These are phyloP conservation scores for Musa beccarii DNA, from an alignment of 176 grass and related monocot species.

Conservation along the genomic window DNA sequence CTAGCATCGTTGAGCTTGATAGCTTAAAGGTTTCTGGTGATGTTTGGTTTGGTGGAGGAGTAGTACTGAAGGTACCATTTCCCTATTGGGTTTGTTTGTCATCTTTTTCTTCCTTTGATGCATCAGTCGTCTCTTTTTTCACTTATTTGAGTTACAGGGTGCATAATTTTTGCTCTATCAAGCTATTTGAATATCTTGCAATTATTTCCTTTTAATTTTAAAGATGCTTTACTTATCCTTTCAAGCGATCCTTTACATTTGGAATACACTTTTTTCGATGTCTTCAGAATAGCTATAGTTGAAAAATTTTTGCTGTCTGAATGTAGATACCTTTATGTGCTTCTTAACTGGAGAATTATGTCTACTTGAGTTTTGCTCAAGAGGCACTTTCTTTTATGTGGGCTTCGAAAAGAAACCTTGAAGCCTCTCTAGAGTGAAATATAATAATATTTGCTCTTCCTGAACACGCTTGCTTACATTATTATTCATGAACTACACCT, in stretches of 20 bases:
- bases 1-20: conserved; percentile 86
- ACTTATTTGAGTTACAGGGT: background rate
- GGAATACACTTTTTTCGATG: too few species aligned
- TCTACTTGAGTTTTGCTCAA: too few species aligned
- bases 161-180: background rate
- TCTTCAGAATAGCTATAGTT: too few species aligned
- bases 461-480: too few species aligned
- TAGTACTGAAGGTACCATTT: conserved; percentile 67
- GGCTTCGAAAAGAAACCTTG: too few species aligned
- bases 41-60: conserved; percentile 61
- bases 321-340: too few species aligned
- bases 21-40: conserved; percentile 92
- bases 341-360: too few species aligned
- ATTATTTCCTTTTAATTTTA: background rate
- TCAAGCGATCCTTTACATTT: background rate
- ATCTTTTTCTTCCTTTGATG: background rate
- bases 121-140: background rate
- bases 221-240: background rate
- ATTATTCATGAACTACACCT: too few species aligned
- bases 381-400: too few species aligned
- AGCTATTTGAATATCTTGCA: background rate
- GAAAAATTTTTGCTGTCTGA: too few species aligned
- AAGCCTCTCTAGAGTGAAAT: too few species aligned
- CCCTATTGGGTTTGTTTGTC: conserved; percentile 10
- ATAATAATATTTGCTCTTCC: too few species aligned